Base-by-base conservation (phyloP, 106 monocot genomes). In the Acorus gramineus region DNA sequence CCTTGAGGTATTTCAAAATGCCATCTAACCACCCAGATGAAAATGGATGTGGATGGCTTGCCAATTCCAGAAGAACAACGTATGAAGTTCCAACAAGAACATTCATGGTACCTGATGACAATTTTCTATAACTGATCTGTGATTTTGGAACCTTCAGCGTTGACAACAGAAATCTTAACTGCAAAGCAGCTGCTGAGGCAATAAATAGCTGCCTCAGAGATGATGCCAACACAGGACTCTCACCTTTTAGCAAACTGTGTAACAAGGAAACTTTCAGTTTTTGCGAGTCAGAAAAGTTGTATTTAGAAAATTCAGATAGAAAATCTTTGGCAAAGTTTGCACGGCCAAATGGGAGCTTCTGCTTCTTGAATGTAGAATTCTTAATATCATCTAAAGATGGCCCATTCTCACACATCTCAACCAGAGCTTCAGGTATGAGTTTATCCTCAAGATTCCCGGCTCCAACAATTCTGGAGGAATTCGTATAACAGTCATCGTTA, bases 11-110 rank as follows among this genome's bases (percentile, higher is more conserved):
- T 65, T 66, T 80, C 67, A 96, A 71, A 49, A 76, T 50, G 10
- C 90, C 95, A 77, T 90, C 87, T 46, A 87, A 73, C 80, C 80
- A 87, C 46, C 70, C 53, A 82, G 79, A 82, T 44, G 62, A 69
- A 75, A 69, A 71, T 55, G 47, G 50, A 13, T 74, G 53, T 42
- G 66, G 57, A 42, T 44, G 61, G 28, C 65, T 75, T 55, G 71
- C 67, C 58, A 82, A 67, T 73, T 82, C 77, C 14, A 57, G 66
- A 51, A 86, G 74, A 65, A 87, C 14, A 8, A 70, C 47, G 56
- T 65, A 71, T 55, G 85, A 77, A 55, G 71, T 73, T 64, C 3
- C 56, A 62, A 87, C 3, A 75, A 92, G 66, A 50, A 70, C 43
- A 70, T 8, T 51, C 44, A 78, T 56, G 64, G 76, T 72, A 48